Percentiles rank a stretch among this genome's conserved stretches.
phyloP scores from a whole-genome alignment of 2,329 filamentous ascomycete genomes.

The Akanthomyces muscarius region DNA sequence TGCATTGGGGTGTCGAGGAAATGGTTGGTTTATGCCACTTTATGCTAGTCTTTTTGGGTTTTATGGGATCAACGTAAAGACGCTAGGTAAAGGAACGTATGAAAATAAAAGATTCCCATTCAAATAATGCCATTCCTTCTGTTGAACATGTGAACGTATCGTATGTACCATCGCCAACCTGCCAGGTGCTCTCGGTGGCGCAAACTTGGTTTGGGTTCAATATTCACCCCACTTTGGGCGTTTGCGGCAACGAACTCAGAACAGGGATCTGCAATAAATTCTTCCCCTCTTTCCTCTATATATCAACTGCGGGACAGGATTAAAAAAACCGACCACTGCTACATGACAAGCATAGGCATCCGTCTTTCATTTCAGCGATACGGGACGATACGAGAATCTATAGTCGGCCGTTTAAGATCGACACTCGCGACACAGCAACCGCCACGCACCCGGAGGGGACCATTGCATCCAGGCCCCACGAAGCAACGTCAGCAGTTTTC shows the following conservation, averaged over 20 bases:
- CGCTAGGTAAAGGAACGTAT: constrained; percentile 33
- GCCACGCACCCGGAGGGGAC: neutral
- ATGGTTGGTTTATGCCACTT: constrained; percentile 34
- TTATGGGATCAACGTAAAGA: constrained; percentile 34
- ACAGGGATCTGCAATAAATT: constrained; percentile 15
- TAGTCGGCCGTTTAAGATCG: neutral
- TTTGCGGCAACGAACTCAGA: neutral
- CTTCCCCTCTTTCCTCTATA: constrained; percentile 1
- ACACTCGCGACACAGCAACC: neutral
- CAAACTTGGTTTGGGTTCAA: constrained; percentile 22
- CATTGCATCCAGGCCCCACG: constrained; percentile 4
- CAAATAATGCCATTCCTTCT: neutral
- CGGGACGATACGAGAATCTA: constrained; percentile 4
- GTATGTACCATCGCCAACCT: neutral
- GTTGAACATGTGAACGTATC: neutral
- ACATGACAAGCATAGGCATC: neutral
- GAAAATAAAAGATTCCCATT: constrained; percentile 33
- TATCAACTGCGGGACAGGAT: neutral
- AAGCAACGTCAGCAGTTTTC: constrained; percentile 11
- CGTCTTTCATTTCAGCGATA: neutral
- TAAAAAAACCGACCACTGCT: neutral
- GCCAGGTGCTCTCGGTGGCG: neutral
- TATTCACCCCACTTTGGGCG: constrained; percentile 29
- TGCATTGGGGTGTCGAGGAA: constrained; percentile 53
- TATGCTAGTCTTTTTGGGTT: constrained; percentile 35